Conservation (phyloP, 805 yeast genomes). For the Sugiyamaella chiloensis region DNA sequence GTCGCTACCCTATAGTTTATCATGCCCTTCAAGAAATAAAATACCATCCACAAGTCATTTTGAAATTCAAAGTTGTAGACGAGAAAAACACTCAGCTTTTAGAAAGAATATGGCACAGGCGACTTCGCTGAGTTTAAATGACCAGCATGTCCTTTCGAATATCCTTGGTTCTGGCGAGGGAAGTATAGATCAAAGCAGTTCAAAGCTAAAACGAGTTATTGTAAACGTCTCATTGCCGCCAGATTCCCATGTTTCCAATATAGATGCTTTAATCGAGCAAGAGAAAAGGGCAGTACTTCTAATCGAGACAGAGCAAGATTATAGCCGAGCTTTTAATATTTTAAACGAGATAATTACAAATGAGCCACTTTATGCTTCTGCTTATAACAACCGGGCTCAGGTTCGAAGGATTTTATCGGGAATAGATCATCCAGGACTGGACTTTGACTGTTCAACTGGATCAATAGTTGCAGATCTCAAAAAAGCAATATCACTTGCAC, state of each 20-base stretch:
- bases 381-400: constrained; percentile 36
- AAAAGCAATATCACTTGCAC: constrained; percentile 29
- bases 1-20: no score
- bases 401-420: constrained; percentile 13
- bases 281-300: constrained; percentile 26
- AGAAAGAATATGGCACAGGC: constrained; percentile 14
- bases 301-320: constrained; percentile 16
- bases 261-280: constrained; percentile 20
- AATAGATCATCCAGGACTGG: neutral
- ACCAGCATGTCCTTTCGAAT: constrained; percentile 16
- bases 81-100: neutral
- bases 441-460: constrained; percentile 4
- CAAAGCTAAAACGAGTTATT: constrained; percentile 8
- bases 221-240: constrained; percentile 26
- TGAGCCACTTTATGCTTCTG: constrained; percentile 33
- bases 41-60: no score
- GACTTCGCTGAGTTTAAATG: constrained; percentile 15
- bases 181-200: constrained; percentile 11
- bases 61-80: no score
- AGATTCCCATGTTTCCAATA: constrained; percentile 23
- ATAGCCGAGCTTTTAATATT: constrained; percentile 18
- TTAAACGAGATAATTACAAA: constrained; percentile 23
- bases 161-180: constrained; percentile 17
- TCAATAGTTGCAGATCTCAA: constrained; percentile 25
- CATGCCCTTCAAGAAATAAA: no score